A percentile compares a stretch with the other conserved stretches of the same genome.
These are phyloP conservation scores for Eucalyptus pauciflora DNA, from an alignment of 345 rosid species.

Conservation along the genomic window DNA sequence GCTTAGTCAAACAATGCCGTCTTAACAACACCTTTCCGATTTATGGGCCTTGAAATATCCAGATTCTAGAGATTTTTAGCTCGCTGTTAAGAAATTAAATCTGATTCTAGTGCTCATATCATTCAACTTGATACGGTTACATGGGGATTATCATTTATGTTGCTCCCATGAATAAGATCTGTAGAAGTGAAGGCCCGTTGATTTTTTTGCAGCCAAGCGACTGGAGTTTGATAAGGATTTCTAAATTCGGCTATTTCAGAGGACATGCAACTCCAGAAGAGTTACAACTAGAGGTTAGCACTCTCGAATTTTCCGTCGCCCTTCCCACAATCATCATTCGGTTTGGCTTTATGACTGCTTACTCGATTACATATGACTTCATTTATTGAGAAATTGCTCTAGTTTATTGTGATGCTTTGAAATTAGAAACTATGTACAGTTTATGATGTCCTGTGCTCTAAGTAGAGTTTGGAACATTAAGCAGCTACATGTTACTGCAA, in stretches of 20 bases:
- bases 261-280: constrained; percentile 32
- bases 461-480: background rate
- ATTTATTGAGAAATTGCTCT: background rate
- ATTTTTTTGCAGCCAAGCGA: constrained; percentile 1
- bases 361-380: background rate
- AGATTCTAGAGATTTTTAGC: background rate
- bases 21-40: background rate
- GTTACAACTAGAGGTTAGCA: constrained; percentile 33
- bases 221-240: constrained; percentile 49
- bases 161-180: background rate
- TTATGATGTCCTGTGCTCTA: background rate
- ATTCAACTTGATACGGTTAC: background rate
- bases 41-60: background rate
- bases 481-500: background rate
- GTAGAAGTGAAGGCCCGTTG: background rate
- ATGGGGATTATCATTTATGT: background rate
- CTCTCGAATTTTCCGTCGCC: background rate
- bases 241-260: constrained; percentile 33
- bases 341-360: background rate
- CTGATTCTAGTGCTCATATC: background rate
- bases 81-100: background rate
- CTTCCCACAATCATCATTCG: background rate
- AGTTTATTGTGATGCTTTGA: background rate
- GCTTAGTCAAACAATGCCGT: background rate
- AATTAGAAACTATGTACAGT: background rate